Conservation (phyloP, 163 green algal species). For the Trebouxia gelatinosa region DNA sequence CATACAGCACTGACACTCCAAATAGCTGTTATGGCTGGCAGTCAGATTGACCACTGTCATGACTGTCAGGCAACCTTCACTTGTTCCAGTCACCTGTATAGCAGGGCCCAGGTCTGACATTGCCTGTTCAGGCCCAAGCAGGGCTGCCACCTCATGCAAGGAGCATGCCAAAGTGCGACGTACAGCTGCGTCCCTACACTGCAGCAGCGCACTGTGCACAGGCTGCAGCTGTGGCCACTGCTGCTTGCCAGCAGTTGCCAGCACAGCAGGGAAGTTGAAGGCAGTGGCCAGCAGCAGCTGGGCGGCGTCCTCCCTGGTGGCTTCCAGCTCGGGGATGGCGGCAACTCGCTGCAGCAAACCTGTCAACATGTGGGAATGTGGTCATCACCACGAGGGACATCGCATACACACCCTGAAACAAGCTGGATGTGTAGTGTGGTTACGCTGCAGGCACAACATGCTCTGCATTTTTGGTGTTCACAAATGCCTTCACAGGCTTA, state of each 20-base stretch:
- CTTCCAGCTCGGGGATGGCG: conserved; percentile 24
- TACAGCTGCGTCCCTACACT: conserved; percentile 32
- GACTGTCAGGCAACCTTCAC: no score
- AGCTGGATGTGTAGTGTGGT: neutral
- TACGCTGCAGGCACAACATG: neutral
- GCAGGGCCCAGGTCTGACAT: neutral
- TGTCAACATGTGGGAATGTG: neutral
- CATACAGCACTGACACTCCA: no score
- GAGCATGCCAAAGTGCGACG: conserved; percentile 38
- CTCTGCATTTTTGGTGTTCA: neutral
- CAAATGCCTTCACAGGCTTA: neutral
- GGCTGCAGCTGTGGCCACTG: conserved; percentile 36
- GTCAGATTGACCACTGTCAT: no score
- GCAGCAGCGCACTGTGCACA: conserved; percentile 48
- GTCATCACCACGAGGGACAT: neutral
- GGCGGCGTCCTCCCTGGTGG: neutral
- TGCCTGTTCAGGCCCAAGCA: conserved; percentile 36
- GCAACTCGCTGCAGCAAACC: conserved; percentile 11
- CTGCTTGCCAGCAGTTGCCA: conserved; percentile 18
- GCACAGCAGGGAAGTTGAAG: conserved; percentile 36
- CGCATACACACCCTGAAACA: neutral
- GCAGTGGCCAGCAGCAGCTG: conserved; percentile 31
- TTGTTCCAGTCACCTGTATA: conserved; percentile 22
- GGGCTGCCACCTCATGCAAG: conserved; percentile 38
- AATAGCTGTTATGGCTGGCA: no score